Conservation (phyloP, 495 filamentous ascomycete species). For the Neurospora tetraspora region DNA sequence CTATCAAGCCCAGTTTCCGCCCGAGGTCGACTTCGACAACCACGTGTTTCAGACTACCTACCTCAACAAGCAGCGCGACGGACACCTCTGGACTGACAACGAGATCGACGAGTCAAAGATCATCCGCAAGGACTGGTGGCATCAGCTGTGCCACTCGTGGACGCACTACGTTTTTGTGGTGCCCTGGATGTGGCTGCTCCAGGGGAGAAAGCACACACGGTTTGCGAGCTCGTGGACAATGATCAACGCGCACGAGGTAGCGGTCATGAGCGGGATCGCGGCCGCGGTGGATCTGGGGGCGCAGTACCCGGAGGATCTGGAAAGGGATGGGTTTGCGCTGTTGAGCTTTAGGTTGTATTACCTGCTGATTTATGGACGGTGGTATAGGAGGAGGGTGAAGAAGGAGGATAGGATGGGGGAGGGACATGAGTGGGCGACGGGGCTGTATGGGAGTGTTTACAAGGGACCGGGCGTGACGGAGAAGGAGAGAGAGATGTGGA, state of each 20-base stretch:
- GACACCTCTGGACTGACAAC: slow-evolving; percentile 58
- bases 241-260: slow-evolving; percentile 79
- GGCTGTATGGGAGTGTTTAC: slow-evolving; percentile 45
- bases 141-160: slow-evolving; percentile 73
- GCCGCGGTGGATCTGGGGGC: slow-evolving; percentile 72
- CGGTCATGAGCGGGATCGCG: slow-evolving; percentile 66
- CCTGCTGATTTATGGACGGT: slow-evolving; percentile 28
- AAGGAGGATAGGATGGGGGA: not conserved
- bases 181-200: slow-evolving; percentile 72
- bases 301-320: slow-evolving; percentile 51
- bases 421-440: slow-evolving; percentile 36
- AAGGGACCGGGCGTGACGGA: slow-evolving; percentile 37
- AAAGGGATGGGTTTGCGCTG: slow-evolving; percentile 13
- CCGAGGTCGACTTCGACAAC: slow-evolving; percentile 29
- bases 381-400: slow-evolving; percentile 27
- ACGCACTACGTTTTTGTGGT: slow-evolving; percentile 72
- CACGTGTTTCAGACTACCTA: slow-evolving; percentile 84
- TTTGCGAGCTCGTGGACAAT: slow-evolving; percentile 73
- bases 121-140: slow-evolving; percentile 73
- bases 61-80: slow-evolving; percentile 54
- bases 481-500: slow-evolving; percentile 40
- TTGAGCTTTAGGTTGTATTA: slow-evolving; percentile 38
- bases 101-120: slow-evolving; percentile 61
- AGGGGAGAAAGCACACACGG: slow-evolving; percentile 55
- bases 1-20: slow-evolving; percentile 74